Conservation (phyloP, 192 early-diverging fungal species). For the Phlyctochytrium planicorne region DNA sequence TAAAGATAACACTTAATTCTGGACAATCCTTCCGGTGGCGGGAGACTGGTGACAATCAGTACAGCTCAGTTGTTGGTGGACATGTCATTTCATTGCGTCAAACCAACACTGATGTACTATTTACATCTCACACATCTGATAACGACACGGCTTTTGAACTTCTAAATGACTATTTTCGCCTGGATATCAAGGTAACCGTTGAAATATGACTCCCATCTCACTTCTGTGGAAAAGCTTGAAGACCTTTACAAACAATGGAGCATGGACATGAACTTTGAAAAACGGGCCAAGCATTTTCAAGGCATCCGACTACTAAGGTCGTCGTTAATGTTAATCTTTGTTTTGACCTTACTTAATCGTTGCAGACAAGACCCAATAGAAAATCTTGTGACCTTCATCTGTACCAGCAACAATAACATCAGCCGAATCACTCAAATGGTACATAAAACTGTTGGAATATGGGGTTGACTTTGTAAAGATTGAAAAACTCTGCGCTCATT, state of each 20-base stretch:
- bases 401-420: conserved; percentile 94
- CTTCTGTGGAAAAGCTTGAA: conserved; percentile 32
- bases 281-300: conserved; percentile 47
- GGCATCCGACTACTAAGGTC: conserved; percentile 70
- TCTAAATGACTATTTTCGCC: conserved; percentile 84
- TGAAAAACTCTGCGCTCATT: conserved; percentile 36
- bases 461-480: too few relatives aligned
- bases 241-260: conserved; percentile 46
- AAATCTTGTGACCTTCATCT: conserved; percentile 88
- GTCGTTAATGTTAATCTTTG: background rate
- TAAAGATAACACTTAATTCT: conserved; percentile 71
- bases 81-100: conserved; percentile 65
- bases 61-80: conserved; percentile 60
- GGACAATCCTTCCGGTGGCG: conserved; percentile 94
- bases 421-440: conserved; percentile 85
- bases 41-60: conserved; percentile 57
- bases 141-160: conserved; percentile 32
- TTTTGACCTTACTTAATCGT: background rate
- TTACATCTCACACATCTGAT: conserved; percentile 12
- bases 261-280: conserved; percentile 67
- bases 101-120: conserved; percentile 34
- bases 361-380: conserved; percentile 79
- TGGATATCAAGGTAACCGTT: conserved; percentile 64
- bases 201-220: conserved; percentile 3
- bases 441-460: too few relatives aligned